Base-by-base conservation (phyloP, 805 yeast genomes). In the Candida insectorum region DNA sequence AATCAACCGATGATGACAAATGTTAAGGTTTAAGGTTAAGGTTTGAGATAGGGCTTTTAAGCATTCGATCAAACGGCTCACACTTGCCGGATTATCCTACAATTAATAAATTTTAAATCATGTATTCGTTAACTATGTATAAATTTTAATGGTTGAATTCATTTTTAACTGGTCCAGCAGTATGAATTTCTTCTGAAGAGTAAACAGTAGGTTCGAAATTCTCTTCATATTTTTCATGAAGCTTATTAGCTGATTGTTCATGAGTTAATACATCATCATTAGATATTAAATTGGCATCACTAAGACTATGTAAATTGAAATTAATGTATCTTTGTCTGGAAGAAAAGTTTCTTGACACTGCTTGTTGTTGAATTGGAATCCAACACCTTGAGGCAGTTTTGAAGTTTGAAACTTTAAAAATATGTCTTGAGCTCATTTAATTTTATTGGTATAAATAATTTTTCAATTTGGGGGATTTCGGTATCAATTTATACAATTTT, bases 361-460 rank as follows among this genome's bases (percentile, higher is more conserved):
- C 25, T 30, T 44, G 45, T 30, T 52, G 56, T 28, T 39, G 25
- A 24, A 49, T 43, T 28, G 68, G 66, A 16, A 65, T 45, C 71
- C 71, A 65, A 47, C 69, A 63, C 40, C 68, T 60, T 29, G 69
- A 49, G 33, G 71, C 67, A 30, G 72, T 65, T 45, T 59, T 63
- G 50, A 52, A 56, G 13, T 63, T 45, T 21, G 66, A 48, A 26
- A 65, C 53, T 31, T 54, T 54, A 29, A 62, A 48, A 18, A 35
- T 50, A 41, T 56, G 56, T 43, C 48, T 52, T 20, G 51, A 34
- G 30, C 51, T 48, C 60, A 56, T 54, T 35, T 26, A 22, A n/a
- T n/a, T n/a, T n/a, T n/a, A 20, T 10, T n/a, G 12, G 15, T 23
- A 6, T 20, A 20, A 20, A 20, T 20, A 8, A 8, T 20, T 20